These are phyloP conservation scores for Aspergillus glaucus DNA, from an alignment of 2,329 filamentous ascomycete genomes.

Conservation along the genomic window DNA sequence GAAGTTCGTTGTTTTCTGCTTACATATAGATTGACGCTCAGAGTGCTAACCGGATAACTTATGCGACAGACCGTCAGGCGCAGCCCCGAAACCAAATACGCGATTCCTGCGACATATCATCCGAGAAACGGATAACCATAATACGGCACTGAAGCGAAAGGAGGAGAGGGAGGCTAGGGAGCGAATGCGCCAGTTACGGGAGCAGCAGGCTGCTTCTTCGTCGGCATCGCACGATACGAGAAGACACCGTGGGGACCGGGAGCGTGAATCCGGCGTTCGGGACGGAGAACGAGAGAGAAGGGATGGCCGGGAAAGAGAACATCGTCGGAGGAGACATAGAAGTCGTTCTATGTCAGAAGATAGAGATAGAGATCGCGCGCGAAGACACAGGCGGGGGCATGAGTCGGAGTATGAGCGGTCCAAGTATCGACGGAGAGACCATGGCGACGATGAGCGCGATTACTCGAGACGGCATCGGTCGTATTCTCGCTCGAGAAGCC, in stretches of 20 bases:
- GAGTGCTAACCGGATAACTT: background rate
- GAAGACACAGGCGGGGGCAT: constrained; percentile 18
- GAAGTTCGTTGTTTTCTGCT: constrained; percentile 35
- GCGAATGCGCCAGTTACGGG: constrained; percentile 56
- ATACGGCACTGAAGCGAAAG: constrained; percentile 75
- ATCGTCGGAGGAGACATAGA: constrained; percentile 21
- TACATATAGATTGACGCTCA: background rate
- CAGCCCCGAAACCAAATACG: constrained; percentile 81
- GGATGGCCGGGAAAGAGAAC: constrained; percentile 16
- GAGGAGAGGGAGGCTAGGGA: constrained; percentile 73
- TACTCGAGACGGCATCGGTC: constrained; percentile 10
- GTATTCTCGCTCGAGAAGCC: constrained; percentile 17
- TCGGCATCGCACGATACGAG: constrained; percentile 23
- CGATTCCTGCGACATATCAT: constrained; percentile 84
- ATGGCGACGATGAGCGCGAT: constrained; percentile 8
- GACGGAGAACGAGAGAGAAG: constrained; percentile 16
- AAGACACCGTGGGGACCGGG: constrained; percentile 23
- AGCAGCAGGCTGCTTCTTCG: constrained; percentile 31
- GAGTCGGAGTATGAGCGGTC: constrained; percentile 12
- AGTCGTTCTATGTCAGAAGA: constrained; percentile 22
- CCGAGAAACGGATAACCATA: constrained; percentile 80
- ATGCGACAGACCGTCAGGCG: constrained; percentile 52
- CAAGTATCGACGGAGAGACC: constrained; percentile 11
- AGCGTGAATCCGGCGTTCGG: constrained; percentile 10
- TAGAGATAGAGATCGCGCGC: constrained; percentile 19